Evolutionary conservation across 495 filamentous ascomycete genomes (phyloP).

Genomic region (Aspergillus ostianus): DNA sequence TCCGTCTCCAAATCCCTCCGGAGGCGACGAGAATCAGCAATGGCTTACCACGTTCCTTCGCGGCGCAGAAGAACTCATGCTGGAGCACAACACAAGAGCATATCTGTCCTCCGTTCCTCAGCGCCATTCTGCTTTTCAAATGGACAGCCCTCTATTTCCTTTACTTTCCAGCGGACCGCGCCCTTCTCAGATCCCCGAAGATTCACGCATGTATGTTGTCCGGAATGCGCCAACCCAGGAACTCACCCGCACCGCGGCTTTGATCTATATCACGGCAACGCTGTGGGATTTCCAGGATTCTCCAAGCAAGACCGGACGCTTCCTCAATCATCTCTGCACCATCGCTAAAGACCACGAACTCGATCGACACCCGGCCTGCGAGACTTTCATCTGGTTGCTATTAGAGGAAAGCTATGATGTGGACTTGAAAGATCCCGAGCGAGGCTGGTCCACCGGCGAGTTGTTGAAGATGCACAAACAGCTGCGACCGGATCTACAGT

Average conservation of each 20-base stretch:
- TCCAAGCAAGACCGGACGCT: constrained; percentile 32
- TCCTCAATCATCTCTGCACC: constrained; percentile 28
- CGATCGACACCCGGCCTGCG: constrained; percentile 39
- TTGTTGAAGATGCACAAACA: constrained; percentile 37
- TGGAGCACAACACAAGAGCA: constrained; percentile 26
- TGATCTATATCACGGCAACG: constrained; percentile 42
- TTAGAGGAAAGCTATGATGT: constrained; percentile 38
- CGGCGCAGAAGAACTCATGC: constrained; percentile 38
- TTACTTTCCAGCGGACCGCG: constrained; percentile 46
- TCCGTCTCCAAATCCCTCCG: constrained; percentile 13
- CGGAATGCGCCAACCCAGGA: constrained; percentile 36
- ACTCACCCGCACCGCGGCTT: constrained; percentile 36
- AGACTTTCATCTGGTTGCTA: constrained; percentile 45
- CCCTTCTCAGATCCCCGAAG: constrained; percentile 40
- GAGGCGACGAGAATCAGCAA: constrained; percentile 21
- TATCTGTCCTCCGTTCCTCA: constrained; percentile 32
- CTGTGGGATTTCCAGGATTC: constrained; percentile 41
- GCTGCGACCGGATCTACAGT: constrained; percentile 41
- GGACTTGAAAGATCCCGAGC: constrained; percentile 39
- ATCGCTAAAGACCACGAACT: constrained; percentile 34
- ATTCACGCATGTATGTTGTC: constrained; percentile 41
- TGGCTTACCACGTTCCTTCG: constrained; percentile 41
- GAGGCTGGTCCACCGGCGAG: constrained; percentile 40
- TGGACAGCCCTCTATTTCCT: constrained; percentile 41
- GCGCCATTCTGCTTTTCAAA: constrained; percentile 34